Evolutionary conservation across 2,329 filamentous ascomycete genomes (phyloP).

Genomic region (Neospermospora avenae): DNA sequence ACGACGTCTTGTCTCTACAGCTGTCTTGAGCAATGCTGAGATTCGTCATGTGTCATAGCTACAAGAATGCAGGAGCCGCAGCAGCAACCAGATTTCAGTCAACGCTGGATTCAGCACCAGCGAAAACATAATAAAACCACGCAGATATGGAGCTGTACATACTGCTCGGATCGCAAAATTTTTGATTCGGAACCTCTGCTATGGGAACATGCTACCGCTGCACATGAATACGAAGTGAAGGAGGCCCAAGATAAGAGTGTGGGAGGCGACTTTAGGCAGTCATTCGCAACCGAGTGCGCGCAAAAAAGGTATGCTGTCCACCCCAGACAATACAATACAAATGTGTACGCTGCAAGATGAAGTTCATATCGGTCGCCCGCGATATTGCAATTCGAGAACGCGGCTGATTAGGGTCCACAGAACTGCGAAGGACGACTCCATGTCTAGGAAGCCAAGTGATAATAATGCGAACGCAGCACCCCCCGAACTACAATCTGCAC

Average conservation of each 20-base stretch:
- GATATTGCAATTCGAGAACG: too few relatives aligned
- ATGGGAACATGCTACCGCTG: constrained; percentile 22
- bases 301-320: too few relatives aligned
- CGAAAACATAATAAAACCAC: constrained; percentile 22
- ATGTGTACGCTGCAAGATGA: too few relatives aligned
- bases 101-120: constrained; percentile 27
- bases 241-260: too few relatives aligned
- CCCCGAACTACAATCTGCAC: constrained; percentile 15
- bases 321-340: too few relatives aligned
- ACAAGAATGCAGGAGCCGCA: constrained; percentile 5
- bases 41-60: neutral
- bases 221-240: too few relatives aligned
- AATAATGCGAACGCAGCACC: constrained; percentile 16
- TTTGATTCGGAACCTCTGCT: constrained; percentile 14
- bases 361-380: too few relatives aligned
- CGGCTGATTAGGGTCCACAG: constrained; percentile 19
- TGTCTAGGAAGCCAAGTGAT: constrained; percentile 13
- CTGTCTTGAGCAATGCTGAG: neutral
- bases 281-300: too few relatives aligned
- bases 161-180: constrained; percentile 20
- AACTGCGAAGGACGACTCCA: constrained; percentile 20
- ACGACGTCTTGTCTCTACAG: too few relatives aligned
- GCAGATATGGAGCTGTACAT: constrained; percentile 21
- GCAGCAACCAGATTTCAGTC: constrained; percentile 11
- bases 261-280: too few relatives aligned